Percentiles rank a stretch among this genome's conserved stretches.
Conservation (phyloP, 768 basidiomycete genomes). For the Cyathus striatus region DNA sequence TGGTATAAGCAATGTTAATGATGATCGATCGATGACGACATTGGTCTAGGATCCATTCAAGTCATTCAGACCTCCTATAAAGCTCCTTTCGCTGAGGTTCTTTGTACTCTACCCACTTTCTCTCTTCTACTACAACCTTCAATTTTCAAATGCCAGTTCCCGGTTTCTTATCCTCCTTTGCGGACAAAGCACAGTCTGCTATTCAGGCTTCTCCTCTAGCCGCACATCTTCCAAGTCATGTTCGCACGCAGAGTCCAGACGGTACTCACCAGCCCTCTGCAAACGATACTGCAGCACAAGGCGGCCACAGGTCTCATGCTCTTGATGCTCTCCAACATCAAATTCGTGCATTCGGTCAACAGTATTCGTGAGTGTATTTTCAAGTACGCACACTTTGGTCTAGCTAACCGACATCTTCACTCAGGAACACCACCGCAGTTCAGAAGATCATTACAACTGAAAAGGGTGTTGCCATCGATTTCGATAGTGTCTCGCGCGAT, state of each 20-base stretch:
- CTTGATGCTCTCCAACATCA: conserved; percentile 67
- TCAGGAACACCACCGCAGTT: conserved; percentile 53
- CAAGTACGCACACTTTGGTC: not conserved
- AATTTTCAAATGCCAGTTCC: conserved; percentile 49
- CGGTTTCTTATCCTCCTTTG: conserved; percentile 58
- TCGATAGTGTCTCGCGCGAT: conserved; percentile 62
- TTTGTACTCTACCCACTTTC: not conserved
- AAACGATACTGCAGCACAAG: conserved; percentile 37
- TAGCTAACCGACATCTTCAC: conserved; percentile 5
- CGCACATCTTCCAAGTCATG: conserved; percentile 38
- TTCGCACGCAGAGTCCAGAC: conserved; percentile 31
- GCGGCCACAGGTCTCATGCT: conserved; percentile 45
- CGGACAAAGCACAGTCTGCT: conserved; percentile 74
- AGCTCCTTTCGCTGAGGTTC: not conserved
- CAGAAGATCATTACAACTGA: conserved; percentile 77
- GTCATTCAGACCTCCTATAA: too few species aligned
- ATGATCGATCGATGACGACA: conserved; percentile 6
- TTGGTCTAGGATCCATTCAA: too few species aligned
- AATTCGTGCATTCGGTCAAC: conserved; percentile 67
- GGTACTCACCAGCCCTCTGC: conserved; percentile 31
- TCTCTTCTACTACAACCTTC: not conserved
- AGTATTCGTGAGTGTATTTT: conserved; percentile 53
- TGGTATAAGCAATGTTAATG: conserved; percentile 20
- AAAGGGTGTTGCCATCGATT: conserved; percentile 76
- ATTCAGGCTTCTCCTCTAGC: conserved; percentile 59